A percentile compares a stretch with the other conserved stretches of the same genome.
Evolutionary conservation across 495 filamentous ascomycete species (phyloP).

Genomic region (Lindgomyces ingoldianus): DNA sequence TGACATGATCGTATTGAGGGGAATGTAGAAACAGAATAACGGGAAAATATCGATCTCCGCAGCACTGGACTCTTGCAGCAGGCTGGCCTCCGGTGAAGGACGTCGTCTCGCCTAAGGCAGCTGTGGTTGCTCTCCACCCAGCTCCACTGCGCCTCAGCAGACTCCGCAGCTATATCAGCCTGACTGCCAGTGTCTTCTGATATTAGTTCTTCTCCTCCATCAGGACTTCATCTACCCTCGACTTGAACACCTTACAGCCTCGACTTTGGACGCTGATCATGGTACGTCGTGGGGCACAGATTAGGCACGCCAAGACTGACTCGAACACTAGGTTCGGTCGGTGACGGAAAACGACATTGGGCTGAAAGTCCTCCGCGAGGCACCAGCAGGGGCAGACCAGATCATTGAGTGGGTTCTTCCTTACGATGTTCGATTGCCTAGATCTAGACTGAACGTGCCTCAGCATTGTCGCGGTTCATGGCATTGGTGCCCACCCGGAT

Average conservation of each 20-base stretch:
- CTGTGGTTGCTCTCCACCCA: too few species aligned
- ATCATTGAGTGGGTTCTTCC: neutral
- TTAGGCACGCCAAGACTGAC: neutral
- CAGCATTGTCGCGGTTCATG: neutral
- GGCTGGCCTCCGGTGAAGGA: too few species aligned
- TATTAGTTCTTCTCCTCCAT: neutral
- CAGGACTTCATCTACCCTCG: neutral
- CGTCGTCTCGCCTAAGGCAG: too few species aligned
- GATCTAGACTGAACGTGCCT: neutral
- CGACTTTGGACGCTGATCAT: neutral
- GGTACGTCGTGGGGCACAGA: neutral
- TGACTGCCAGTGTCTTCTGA: too few species aligned
- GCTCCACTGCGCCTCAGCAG: too few species aligned
- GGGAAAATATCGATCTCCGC: neutral
- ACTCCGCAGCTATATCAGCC: too few species aligned
- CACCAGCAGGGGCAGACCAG: neutral
- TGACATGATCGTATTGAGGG: too few species aligned
- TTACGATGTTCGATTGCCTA: constrained; percentile 1
- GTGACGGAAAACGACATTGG: neutral
- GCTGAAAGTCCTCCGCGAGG: neutral
- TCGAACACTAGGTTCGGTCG: neutral
- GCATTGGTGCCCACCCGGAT: neutral
- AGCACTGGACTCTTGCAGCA: too few species aligned
- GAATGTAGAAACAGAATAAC: too few species aligned
- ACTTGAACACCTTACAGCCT: too few species aligned